Conservation (phyloP, 306 rosid genomes). For the Begonia peltatifolia region DNA sequence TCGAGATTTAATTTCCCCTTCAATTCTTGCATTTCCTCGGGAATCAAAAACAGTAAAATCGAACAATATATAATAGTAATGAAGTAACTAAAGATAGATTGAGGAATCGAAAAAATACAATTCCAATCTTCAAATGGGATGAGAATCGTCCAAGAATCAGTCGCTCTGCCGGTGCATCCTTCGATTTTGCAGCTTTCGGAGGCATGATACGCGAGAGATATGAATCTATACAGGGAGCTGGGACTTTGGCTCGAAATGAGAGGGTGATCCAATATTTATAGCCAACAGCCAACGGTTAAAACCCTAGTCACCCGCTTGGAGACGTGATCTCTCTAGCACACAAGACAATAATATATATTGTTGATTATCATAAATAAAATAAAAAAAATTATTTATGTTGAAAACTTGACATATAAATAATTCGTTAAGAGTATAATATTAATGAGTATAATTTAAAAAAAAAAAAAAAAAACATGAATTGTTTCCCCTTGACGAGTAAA, state of each 20-base stretch:
- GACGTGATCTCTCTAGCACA: too few species aligned
- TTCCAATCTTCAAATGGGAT: constrained; percentile 90
- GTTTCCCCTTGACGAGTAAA: too few species aligned
- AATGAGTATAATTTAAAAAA: too few species aligned
- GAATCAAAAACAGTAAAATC: background rate
- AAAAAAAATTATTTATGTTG: too few species aligned
- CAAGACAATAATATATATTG: too few species aligned
- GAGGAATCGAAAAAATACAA: constrained; percentile 23
- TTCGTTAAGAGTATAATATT: too few species aligned
- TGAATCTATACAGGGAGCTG: background rate
- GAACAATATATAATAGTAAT: background rate
- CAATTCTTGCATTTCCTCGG: background rate
- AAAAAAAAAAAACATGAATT: too few species aligned
- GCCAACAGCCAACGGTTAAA: background rate
- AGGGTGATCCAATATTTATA: constrained; percentile 3
- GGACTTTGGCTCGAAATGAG: background rate
- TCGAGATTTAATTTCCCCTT: background rate
- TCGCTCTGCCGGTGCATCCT: constrained; percentile 80
- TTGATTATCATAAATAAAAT: too few species aligned
- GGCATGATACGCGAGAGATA: constrained; percentile 30
- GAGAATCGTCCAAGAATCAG: constrained; percentile 83
- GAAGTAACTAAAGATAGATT: background rate
- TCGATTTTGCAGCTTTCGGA: constrained; percentile 73
- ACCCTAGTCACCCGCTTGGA: constrained; percentile 4
- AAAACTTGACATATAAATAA: too few species aligned